Conservation (phyloP, 768 basidiomycete genomes). For the Auricularia sp. region DNA sequence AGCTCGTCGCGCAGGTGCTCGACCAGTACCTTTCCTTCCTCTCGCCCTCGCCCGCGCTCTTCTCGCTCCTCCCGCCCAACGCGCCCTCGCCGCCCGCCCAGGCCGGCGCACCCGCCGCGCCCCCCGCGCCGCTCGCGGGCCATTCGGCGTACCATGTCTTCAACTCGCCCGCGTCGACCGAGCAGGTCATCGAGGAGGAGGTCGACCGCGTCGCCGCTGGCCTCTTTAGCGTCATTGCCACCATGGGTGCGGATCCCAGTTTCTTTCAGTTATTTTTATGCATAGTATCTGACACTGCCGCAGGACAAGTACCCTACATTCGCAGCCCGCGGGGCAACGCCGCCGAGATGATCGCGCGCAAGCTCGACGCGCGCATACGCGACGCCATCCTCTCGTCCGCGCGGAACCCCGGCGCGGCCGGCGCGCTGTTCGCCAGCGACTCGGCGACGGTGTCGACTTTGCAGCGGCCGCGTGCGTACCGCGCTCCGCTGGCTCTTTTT, state of each 20-base stretch:
- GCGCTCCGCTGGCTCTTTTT: slow-evolving; percentile 9
- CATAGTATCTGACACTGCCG: background rate
- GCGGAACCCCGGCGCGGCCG: slow-evolving; percentile 33
- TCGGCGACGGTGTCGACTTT: slow-evolving; percentile 74
- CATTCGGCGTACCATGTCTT: slow-evolving; percentile 73
- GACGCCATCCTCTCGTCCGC: slow-evolving; percentile 70
- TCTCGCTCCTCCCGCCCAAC: slow-evolving; percentile 71
- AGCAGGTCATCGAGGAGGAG: slow-evolving; percentile 86
- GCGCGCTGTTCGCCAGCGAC: slow-evolving; percentile 68
- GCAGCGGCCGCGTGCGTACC: slow-evolving; percentile 67
- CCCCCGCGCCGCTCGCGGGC: slow-evolving; percentile 20
- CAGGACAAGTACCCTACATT: slow-evolving; percentile 89
- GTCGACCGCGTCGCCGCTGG: slow-evolving; percentile 87
- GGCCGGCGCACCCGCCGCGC: slow-evolving; percentile 18
- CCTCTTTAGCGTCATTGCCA: slow-evolving; percentile 84
- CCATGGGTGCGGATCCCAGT: slow-evolving; percentile 48
- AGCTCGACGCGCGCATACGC: slow-evolving; percentile 83
- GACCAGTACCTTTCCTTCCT: slow-evolving; percentile 98
- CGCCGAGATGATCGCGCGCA: slow-evolving; percentile 98
- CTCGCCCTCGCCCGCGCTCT: slow-evolving; percentile 82
- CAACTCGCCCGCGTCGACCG: slow-evolving; percentile 83
- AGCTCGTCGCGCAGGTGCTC: slow-evolving; percentile 74
- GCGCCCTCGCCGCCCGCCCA: slow-evolving; percentile 27
- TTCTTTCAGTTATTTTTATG: background rate
- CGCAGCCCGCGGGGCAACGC: slow-evolving; percentile 93